Base-by-base conservation (phyloP, 306 rosid genomes). In the Quercus mongolica region DNA sequence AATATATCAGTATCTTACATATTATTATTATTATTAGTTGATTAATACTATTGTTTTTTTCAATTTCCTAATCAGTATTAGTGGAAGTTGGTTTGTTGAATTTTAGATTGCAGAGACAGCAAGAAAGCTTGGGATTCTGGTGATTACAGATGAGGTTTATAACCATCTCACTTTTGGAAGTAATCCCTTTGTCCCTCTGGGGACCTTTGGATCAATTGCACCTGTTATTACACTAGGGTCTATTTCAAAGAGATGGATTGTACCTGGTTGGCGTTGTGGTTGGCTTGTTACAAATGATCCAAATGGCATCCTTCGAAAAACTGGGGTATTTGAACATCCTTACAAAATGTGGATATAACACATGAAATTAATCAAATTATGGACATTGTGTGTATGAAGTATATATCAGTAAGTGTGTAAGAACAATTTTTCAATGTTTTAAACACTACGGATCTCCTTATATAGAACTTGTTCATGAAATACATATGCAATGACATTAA, bases 211-310 rank as follows among this genome's bases (percentile, higher is more conserved):
- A 65, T 83, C 87, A 6, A 46, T 78, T 73, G 87, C 56, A 4
- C 91, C 91, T 2, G 87, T 88, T 33, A 26, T 88, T 11, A 88
- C 91, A 31, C 84, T 88, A 12, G 89, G 91, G 30, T 85, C 89
- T 73, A 57, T 88, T 35, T 88, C 91, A 25, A 88, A 85, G 89
- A 80, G 82, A 56, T 88, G 82, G 84, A 2, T 46, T 13, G 81
- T 84, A 26, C 91, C 91, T 6, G 89, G 91, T 35, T 88, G 91
- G 91, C 76, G 91, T 61, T 76, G 85, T 26, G 91, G 91, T 30
- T 87, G 91, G 91, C 79, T 85, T 72, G 80, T 81, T 19, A 56
- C 69, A 5, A 71, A 49, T 19, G 91, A 88, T 73, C 87, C 87
- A 5, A 78, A 80, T 30, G 65, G 75, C 74, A 59, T 85, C 55